Conservation (phyloP, 208 protist species). For the Herpetomonas samuelpessoai region DNA sequence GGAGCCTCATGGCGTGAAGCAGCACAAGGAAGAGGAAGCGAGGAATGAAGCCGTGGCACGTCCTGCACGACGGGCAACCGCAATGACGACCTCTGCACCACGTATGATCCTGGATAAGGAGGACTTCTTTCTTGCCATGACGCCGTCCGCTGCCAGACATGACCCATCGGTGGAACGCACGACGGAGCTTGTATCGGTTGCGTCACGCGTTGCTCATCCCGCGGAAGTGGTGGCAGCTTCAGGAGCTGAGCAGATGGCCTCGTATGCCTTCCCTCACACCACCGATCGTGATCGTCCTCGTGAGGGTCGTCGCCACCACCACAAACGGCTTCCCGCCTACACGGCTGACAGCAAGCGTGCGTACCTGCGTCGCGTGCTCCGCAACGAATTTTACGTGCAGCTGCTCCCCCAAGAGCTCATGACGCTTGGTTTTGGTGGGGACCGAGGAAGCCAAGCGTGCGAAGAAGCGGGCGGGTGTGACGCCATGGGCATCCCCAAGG, state of each 20-base stretch:
- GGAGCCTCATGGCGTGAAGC: too few species aligned
- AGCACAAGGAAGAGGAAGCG: too few species aligned
- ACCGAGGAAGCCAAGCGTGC: too few species aligned
- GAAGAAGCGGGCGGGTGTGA: too few species aligned
- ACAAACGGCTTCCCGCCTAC: background rate
- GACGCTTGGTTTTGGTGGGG: too few species aligned
- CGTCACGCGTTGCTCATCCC: background rate
- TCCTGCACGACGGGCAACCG: too few species aligned
- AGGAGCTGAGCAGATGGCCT: background rate
- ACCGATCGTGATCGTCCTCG: background rate
- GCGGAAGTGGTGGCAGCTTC: too few species aligned
- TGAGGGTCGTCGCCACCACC: background rate
- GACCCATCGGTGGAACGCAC: too few species aligned
- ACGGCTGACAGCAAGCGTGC: background rate
- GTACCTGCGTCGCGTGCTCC: background rate
- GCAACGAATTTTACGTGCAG: background rate
- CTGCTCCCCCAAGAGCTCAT: background rate
- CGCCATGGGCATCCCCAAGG: background rate
- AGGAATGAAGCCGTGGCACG: too few species aligned
- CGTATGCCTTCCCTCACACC: background rate
- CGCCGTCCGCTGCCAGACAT: background rate
- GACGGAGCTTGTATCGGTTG: too few species aligned
- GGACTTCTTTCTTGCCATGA: background rate
- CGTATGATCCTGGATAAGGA: background rate
- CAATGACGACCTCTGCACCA: too few species aligned